Base-by-base conservation (phyloP, 768 basidiomycete genomes). In the Asterophora lycoperdoides region DNA sequence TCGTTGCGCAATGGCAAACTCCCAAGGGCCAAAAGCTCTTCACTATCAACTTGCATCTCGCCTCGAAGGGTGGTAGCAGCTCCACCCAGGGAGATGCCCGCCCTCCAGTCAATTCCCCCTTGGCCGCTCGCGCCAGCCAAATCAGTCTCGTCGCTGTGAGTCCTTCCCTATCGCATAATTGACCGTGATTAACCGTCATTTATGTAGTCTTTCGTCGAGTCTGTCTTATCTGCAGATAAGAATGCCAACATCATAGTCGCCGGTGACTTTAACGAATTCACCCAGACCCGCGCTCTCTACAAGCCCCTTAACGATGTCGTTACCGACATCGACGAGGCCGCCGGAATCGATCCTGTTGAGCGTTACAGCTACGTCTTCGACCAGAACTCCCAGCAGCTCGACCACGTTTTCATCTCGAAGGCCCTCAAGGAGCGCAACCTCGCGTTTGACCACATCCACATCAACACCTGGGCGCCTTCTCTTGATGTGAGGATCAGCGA, bases 261-360 rank as follows among this genome's bases (percentile, higher is more conserved):
- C 1, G 81, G 83, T 5, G 81, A 83, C 64, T 81, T 77, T 66
- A 84, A 84, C 59, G 81, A 83, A 56, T 82, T 68, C 63, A 56
- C 71, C 15, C 75, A 79, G 53, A 72, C 81, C 1, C 75, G 76
- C 41, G 69, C 76, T 9, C 77, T 78, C 23, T 80, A 75, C 62
- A 61, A 60, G 38, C 68, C 78, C 4, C 62, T 83, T 46, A 60
- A 58, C 1, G 52, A 60, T 5, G 45, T 77, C 17, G 57, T 81
- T 38, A 60, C 60, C 17, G 80, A 83, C 43, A 71, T 78, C 30
- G 79, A 82, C 60, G 76, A 73, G 51, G 69, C 72, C 19, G 76
- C 78, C 7, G 64, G 64, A 17, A 68, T 80, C 32, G 68, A 70
- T 1, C 63, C 65, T 1, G 72, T 68, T 8, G 81, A 83, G 58